A percentile compares a stretch with the other conserved stretches of the same genome.
Conservation (phyloP, 192 early-diverging fungal genomes). For the Entrophospora sp. region DNA sequence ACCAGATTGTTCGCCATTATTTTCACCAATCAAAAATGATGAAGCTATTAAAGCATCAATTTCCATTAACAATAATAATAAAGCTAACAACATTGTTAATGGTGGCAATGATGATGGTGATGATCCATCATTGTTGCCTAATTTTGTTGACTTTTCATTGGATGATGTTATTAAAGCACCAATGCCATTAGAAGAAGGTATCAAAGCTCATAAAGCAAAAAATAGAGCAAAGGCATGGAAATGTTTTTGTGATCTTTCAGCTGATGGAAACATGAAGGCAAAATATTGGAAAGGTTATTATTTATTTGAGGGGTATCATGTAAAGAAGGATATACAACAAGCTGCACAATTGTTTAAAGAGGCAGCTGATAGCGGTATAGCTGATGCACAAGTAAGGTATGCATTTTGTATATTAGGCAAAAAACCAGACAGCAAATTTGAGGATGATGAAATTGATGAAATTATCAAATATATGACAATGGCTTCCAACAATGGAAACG, state of each 20-base stretch:
- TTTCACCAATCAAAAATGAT: too few relatives aligned
- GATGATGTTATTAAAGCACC: not conserved
- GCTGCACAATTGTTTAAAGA: not conserved
- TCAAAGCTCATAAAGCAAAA: not conserved
- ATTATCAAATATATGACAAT: too few relatives aligned
- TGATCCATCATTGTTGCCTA: too few relatives aligned
- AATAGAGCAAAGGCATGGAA: not conserved
- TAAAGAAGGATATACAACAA: not conserved
- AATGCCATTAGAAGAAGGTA: not conserved
- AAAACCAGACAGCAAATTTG: too few relatives aligned
- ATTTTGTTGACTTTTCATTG: not conserved
- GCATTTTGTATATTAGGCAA: not conserved
- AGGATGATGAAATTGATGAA: too few relatives aligned
- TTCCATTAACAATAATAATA: too few relatives aligned
- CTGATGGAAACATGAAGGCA: not conserved
- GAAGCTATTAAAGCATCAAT: too few relatives aligned
- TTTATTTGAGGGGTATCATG: not conserved
- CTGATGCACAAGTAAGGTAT: not conserved
- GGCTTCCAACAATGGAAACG: too few relatives aligned
- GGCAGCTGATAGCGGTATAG: not conserved
- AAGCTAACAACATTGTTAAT: too few relatives aligned
- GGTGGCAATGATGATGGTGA: too few relatives aligned
- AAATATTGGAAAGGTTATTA: not conserved
- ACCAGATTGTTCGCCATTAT: too few relatives aligned
- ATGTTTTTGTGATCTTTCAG: not conserved